These are phyloP conservation scores for Aspergillus sclerotiicarbonarius DNA, from an alignment of 495 filamentous ascomycete species.

Conservation along the genomic window DNA sequence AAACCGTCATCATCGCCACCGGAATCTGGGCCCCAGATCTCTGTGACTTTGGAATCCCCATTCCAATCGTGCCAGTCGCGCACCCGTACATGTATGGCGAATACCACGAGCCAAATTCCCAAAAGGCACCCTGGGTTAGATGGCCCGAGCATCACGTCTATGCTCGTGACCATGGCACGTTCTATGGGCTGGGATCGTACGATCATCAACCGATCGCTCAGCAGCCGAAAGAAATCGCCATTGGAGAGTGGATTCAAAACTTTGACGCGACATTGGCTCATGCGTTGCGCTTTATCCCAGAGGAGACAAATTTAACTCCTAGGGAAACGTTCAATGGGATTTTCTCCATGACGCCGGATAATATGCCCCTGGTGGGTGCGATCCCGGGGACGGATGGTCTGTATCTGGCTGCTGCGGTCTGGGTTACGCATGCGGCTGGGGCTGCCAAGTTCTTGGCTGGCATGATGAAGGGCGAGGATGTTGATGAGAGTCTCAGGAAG, in stretches of 20 bases:
- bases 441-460: constrained; percentile 29
- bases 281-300: constrained; percentile 20
- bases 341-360: constrained; percentile 39
- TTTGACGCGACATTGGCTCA: constrained; percentile 24
- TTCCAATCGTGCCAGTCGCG: constrained; percentile 34
- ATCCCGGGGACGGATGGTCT: constrained; percentile 24
- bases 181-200: constrained; percentile 33
- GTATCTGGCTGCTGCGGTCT: constrained; percentile 34
- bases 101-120: constrained; percentile 15
- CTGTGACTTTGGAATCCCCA: constrained; percentile 21
- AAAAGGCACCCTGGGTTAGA: constrained; percentile 28
- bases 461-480: constrained; percentile 18
- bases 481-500: constrained; percentile 21
- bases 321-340: constrained; percentile 35
- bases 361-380: constrained; percentile 32
- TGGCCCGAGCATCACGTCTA: constrained; percentile 39
- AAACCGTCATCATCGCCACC: constrained; percentile 29
- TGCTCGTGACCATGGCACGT: constrained; percentile 32
- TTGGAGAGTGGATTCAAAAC: constrained; percentile 26
- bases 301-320: constrained; percentile 17
- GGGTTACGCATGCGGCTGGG: constrained; percentile 38
- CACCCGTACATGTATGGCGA: constrained; percentile 36
- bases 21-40: constrained; percentile 32
- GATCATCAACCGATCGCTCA: constrained; percentile 26
- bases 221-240: constrained; percentile 21